Evolutionary conservation across 306 rosid species (phyloP).

Genomic region (Vicia faba): DNA sequence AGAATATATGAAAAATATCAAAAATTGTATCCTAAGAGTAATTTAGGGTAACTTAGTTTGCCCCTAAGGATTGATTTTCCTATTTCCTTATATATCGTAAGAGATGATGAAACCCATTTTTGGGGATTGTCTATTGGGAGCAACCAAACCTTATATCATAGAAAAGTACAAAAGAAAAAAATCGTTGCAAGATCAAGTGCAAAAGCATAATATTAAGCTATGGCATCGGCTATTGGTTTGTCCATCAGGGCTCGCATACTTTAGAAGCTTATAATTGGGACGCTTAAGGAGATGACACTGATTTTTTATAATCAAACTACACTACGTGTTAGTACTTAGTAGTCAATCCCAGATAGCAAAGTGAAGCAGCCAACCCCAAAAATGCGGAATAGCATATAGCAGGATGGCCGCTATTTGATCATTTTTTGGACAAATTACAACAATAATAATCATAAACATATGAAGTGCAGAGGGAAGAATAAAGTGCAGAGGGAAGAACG

Average conservation of each 20-base stretch:
- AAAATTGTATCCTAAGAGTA: slow-evolving; percentile 4
- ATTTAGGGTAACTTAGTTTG: background rate
- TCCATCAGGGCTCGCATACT: background rate
- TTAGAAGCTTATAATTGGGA: background rate
- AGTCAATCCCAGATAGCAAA: too few species aligned
- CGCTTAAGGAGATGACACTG: background rate
- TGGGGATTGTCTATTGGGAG: background rate
- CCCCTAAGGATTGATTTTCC: slow-evolving; percentile 13
- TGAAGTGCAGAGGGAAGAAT: too few species aligned
- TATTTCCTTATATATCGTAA: background rate
- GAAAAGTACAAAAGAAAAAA: background rate
- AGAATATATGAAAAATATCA: background rate
- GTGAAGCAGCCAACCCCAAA: too few species aligned
- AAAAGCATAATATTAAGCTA: background rate
- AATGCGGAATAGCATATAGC: too few species aligned
- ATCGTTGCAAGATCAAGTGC: slow-evolving; percentile 1
- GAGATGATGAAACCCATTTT: background rate
- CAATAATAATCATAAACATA: too few species aligned
- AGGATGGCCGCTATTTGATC: too few species aligned
- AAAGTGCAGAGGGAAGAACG: too few species aligned
- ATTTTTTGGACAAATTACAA: too few species aligned
- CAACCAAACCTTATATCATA: background rate
- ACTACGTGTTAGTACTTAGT: background rate
- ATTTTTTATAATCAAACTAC: slow-evolving; percentile 4
- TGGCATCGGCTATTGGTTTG: background rate